phyloP scores from a whole-genome alignment of 2,329 filamentous ascomycete species.

The Pestalotiopsis sp. region DNA sequence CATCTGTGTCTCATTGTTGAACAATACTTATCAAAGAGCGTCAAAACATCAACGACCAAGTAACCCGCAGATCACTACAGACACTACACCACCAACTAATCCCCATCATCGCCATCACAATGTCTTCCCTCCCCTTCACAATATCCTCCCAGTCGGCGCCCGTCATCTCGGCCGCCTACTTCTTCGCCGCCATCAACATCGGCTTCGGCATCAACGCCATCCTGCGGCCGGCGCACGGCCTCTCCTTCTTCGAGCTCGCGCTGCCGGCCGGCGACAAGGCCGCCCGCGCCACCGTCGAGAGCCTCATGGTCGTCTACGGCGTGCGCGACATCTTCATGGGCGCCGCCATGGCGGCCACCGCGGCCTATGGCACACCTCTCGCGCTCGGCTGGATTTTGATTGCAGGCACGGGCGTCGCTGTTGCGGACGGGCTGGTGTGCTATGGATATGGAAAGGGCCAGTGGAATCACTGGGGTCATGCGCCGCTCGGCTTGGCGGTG shows the following conservation, averaged over 20 bases:
- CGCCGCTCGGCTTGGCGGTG: constrained; percentile 38
- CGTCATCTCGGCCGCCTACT: constrained; percentile 6
- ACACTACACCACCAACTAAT: not conserved
- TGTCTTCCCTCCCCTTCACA: constrained; percentile 3
- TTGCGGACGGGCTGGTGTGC: constrained; percentile 48
- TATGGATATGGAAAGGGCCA: constrained; percentile 40
- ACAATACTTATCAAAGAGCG: not conserved
- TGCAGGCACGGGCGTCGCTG: constrained; percentile 41
- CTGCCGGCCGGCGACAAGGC: constrained; percentile 28
- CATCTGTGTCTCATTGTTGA: not conserved
- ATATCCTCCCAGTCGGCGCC: constrained; percentile 5
- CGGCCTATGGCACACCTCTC: constrained; percentile 39
- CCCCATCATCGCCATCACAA: not conserved
- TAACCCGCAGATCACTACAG: no score
- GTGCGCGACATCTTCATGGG: constrained; percentile 54
- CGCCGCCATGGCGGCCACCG: constrained; percentile 36
- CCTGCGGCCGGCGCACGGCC: constrained; percentile 34
- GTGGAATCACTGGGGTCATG: constrained; percentile 54
- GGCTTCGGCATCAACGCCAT: constrained; percentile 43
- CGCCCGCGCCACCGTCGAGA: constrained; percentile 43
- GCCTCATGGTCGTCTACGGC: constrained; percentile 48
- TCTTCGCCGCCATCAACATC: constrained; percentile 26
- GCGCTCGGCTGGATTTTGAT: constrained; percentile 46
- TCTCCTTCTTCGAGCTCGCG: constrained; percentile 39
- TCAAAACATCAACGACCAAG: not conserved